A percentile compares a stretch with the other conserved stretches of the same genome.
phyloP scores from a whole-genome alignment of 805 yeast species.

The Teunomyces tritomae region DNA sequence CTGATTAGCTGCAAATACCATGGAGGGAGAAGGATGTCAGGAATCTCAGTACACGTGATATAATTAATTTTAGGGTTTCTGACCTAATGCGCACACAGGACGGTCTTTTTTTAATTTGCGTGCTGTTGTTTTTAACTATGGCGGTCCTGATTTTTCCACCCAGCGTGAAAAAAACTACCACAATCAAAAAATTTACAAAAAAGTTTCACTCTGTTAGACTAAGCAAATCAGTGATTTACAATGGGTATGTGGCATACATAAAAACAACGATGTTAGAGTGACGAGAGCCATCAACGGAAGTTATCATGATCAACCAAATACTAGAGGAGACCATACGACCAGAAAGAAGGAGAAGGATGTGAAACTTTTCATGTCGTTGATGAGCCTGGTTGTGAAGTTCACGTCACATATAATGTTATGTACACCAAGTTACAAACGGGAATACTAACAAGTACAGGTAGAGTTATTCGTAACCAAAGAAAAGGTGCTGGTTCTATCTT shows the following conservation, averaged over 20 bases:
- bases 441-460: slow-evolving; percentile 51
- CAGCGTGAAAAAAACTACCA: slow-evolving; percentile 2
- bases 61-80: neutral
- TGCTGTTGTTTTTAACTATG: neutral
- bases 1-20: neutral
- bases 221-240: slow-evolving; percentile 4
- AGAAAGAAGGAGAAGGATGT: neutral
- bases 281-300: neutral
- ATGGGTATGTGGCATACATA: slow-evolving; percentile 2
- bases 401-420: neutral
- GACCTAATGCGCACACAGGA: slow-evolving; percentile 1
- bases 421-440: neutral
- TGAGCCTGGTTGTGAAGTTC: neutral
- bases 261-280: neutral
- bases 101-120: neutral
- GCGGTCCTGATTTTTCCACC: slow-evolving; percentile 2
- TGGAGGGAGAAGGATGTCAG: too few relatives aligned
- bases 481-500: slow-evolving; percentile 99
- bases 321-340: neutral
- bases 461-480: slow-evolving; percentile 99
- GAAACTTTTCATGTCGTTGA: neutral
- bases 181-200: slow-evolving; percentile 4
- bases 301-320: neutral
- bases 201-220: slow-evolving; percentile 4
- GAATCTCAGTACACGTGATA: too few relatives aligned